Conservation (phyloP, 768 basidiomycete genomes). For the Candolleomyces aberdarensis region DNA sequence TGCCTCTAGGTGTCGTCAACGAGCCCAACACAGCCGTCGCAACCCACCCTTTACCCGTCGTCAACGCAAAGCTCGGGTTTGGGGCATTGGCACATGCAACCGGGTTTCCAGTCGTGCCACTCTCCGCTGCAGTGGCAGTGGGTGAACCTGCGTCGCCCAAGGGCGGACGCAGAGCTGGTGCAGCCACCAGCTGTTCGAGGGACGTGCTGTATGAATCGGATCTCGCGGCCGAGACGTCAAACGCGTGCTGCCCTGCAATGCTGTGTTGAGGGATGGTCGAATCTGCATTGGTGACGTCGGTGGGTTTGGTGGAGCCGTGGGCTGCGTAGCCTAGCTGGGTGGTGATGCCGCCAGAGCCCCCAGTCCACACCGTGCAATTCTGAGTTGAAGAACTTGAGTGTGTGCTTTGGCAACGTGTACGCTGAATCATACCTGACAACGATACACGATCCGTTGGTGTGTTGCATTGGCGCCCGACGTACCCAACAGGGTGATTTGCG, state of each 20-base stretch:
- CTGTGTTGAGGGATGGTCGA: background rate
- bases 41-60: background rate
- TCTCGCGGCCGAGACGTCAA: background rate
- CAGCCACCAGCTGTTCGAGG: background rate
- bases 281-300: background rate
- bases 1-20: too few species aligned
- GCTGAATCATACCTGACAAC: too few species aligned
- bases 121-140: background rate
- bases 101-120: background rate
- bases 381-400: background rate
- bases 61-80: background rate
- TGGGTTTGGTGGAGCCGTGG: slow-evolving; percentile 2
- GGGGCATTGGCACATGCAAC: background rate
- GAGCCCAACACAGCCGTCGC: too few species aligned
- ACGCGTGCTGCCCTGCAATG: background rate
- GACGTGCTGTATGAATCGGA: background rate
- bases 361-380: slow-evolving; percentile 5
- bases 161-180: background rate
- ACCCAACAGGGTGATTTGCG: too few species aligned
- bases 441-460: too few species aligned
- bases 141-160: background rate
- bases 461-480: too few species aligned
- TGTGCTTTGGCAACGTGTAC: too few species aligned
- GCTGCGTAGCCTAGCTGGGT: slow-evolving; percentile 3
- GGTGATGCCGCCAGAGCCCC: slow-evolving; percentile 1